phyloP scores from a whole-genome alignment of 73 alveolate genomes.

The Paramecium octaurelia region DNA sequence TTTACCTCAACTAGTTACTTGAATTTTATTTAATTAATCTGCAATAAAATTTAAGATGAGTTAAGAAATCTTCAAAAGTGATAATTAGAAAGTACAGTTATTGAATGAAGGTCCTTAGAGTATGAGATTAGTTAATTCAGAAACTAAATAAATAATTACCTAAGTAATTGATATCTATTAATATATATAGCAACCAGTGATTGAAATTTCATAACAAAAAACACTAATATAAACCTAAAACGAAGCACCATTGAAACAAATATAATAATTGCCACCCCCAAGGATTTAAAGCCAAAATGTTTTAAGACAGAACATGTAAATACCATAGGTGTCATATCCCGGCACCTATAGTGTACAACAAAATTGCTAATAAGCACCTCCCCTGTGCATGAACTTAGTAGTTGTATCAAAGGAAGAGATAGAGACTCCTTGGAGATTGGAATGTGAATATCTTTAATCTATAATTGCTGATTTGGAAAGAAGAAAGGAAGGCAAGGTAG shows the following conservation, averaged over 20 bases:
- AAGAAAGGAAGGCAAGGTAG: not conserved
- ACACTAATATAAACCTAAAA: not conserved
- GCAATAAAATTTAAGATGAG: not conserved
- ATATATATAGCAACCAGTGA: not conserved
- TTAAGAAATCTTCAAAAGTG: not conserved
- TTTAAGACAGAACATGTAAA: not conserved
- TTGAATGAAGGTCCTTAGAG: not conserved
- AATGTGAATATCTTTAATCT: constrained; percentile 40
- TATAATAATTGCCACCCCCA: not conserved
- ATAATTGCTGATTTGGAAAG: constrained; percentile 38
- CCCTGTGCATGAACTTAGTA: constrained; percentile 5
- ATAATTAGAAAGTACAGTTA: not conserved
- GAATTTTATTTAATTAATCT: not conserved
- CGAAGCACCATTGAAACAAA: not conserved
- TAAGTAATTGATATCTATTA: not conserved
- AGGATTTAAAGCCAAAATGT: not conserved
- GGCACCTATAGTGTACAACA: constrained; percentile 7
- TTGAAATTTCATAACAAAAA: not conserved
- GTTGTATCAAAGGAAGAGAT: constrained; percentile 48
- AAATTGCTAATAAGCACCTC: not conserved
- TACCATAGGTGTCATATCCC: constrained; percentile 17
- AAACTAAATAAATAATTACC: not conserved
- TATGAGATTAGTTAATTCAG: not conserved
- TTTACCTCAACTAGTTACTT: not conserved
- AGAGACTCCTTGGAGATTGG: constrained; percentile 49